Conservation (phyloP, 2,329 filamentous ascomycete species). For the Hypoxylon sp. region DNA sequence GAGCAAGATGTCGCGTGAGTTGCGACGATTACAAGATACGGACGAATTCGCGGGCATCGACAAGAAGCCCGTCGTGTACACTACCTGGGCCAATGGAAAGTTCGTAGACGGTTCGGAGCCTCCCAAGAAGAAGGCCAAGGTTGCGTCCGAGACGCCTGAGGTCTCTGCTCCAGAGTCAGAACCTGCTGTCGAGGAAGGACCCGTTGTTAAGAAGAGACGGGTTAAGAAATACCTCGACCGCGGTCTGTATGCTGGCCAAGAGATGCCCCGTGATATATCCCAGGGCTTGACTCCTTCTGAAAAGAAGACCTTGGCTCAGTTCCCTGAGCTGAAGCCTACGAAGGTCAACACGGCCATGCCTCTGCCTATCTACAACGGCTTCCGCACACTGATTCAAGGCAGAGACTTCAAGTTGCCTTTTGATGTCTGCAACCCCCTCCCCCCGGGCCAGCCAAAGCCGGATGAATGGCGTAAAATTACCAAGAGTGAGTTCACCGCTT, state of each 20-base stretch:
- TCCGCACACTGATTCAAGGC: constrained; percentile 78
- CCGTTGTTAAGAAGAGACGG: constrained; percentile 61
- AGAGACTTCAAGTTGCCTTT: constrained; percentile 91
- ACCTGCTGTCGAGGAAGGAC: constrained; percentile 55
- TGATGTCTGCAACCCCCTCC: constrained; percentile 89
- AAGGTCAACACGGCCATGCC: constrained; percentile 75
- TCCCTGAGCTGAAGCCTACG: constrained; percentile 64
- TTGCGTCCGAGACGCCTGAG: constrained; percentile 54
- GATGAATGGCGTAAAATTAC: constrained; percentile 94
- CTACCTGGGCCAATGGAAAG: constrained; percentile 77
- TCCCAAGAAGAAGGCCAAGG: constrained; percentile 56
- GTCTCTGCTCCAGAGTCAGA: constrained; percentile 56
- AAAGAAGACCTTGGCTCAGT: constrained; percentile 66
- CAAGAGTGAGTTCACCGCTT: constrained; percentile 76
- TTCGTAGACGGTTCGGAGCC: constrained; percentile 62
- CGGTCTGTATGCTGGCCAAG: constrained; percentile 90
- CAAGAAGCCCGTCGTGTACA: constrained; percentile 69
- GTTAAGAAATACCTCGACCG: constrained; percentile 84
- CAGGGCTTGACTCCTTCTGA: constrained; percentile 66
- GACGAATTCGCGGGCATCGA: constrained; percentile 74
- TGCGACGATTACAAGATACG: constrained; percentile 72
- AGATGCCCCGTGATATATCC: constrained; percentile 64
- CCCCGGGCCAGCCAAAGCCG: constrained; percentile 88
- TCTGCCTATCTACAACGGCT: constrained; percentile 82
- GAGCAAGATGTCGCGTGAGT: constrained; percentile 68